Evolutionary conservation across 805 yeast genomes (phyloP), one percentile per base, ranked within the genome.

Genomic region (Yamadazyma nakazawae): DNA sequence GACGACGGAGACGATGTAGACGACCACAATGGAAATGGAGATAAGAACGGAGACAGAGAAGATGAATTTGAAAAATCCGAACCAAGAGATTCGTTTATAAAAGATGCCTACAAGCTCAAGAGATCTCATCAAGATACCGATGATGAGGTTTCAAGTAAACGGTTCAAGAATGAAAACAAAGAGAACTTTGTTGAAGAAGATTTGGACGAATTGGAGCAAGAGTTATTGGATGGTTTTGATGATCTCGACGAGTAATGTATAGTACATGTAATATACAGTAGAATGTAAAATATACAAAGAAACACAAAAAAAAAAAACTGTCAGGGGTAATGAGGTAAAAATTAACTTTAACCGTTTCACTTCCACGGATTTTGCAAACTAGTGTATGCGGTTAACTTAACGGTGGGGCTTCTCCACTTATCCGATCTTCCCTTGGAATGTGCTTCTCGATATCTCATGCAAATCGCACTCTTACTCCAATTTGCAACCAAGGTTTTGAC

Each of bases 141-240:
- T 9, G 32, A 11, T 28, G 32, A 28, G 32, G 32, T 28, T 28
- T 3, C 12, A 5, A 28, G 32, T 9, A 28, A 28, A 28, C 37
- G 37, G 18, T 24, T 17, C 35, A 42, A 42, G 31, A 34, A 28
- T n/a, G 18, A 18, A 9, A 24, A 40, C 17, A 34, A 28, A 19
- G 42, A 40, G 14, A 31, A 16, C 16, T 17, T n/a, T 12, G 28
- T 12, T 11, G 38, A 24, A 18, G 35, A 28, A 5, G 73, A 70
- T 25, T 63, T 72, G 41, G 79, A 75, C 42, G 80, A 75, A 40
- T 70, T 75, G 31, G 81, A 78, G 52, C 68, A 72, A 49, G 80
- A 76, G 53, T 60, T 78, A 39, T 60, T 76, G 67, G 83, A 55
- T 54, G 81, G 81, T 30, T 63, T 81, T 53, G 82, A 45, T 25